A percentile compares a stretch with the other conserved stretches of the same genome.
phyloP scores from a whole-genome alignment of 305 asterid species.

The Fraxinus greggii region DNA sequence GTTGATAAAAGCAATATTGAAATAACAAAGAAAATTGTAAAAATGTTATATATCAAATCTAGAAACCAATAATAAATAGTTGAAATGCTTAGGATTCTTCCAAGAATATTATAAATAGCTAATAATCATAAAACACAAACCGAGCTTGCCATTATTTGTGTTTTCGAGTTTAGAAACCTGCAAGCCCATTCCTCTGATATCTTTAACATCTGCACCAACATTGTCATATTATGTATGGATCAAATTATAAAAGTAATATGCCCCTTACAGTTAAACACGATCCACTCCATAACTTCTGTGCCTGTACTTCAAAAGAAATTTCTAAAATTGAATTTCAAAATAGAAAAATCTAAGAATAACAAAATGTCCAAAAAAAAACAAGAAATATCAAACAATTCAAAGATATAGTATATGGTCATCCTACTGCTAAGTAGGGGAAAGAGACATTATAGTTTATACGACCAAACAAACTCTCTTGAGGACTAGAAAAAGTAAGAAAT shows the following conservation, averaged over 20 bases:
- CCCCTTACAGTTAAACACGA: background rate
- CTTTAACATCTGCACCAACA: slow-evolving; percentile 62
- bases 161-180: slow-evolving; percentile 95
- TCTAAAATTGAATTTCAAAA: background rate
- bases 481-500: background rate
- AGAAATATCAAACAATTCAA: background rate
- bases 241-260: background rate
- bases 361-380: background rate
- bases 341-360: background rate
- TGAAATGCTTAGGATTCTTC: slow-evolving; percentile 5
- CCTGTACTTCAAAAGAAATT: background rate
- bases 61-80: slow-evolving; percentile 14
- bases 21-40: background rate
- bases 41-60: slow-evolving; percentile 1
- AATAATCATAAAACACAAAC: slow-evolving; percentile 37
- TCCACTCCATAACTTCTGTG: background rate
- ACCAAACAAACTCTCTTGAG: background rate
- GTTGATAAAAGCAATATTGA: slow-evolving; percentile 16
- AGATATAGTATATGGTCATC: background rate
- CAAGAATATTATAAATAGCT: slow-evolving; percentile 11
- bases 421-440: background rate
- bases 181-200: slow-evolving; percentile 92
- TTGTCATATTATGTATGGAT: slow-evolving; percentile 15
- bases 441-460: background rate
- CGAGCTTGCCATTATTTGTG: slow-evolving; percentile 53